These are phyloP conservation scores for Botrytis cinerea DNA, from an alignment of 2,329 filamentous ascomycete species.

Conservation along the genomic window DNA sequence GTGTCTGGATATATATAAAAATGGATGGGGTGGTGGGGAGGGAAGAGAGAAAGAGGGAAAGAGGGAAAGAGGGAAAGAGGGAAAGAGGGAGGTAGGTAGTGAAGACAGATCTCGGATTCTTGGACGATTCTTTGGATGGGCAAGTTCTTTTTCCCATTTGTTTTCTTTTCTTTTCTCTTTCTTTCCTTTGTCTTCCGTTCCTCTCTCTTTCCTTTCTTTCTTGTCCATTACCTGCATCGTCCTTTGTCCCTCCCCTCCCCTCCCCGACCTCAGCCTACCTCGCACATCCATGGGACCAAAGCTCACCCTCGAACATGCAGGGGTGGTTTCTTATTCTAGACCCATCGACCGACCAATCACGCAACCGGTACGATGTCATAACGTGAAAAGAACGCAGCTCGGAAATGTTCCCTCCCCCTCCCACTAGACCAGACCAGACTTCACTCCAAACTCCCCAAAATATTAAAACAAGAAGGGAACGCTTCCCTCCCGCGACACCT, in stretches of 20 bases:
- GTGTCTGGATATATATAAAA: no score
- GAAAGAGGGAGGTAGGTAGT: neutral
- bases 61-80: neutral
- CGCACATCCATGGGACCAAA: neutral
- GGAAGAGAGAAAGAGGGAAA: neutral
- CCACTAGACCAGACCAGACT: neutral
- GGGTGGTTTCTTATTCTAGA: neutral
- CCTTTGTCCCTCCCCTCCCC: no score
- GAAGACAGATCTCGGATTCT: neutral
- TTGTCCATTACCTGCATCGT: no score
- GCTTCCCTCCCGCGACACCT: neutral
- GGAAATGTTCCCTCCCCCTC: neutral
- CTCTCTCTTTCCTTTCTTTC: no score
- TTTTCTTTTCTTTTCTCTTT: no score
- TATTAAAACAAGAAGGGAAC: neutral
- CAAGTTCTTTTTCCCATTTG: no score
- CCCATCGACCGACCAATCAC: neutral
- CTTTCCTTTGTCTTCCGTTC: no score
- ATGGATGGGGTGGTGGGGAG: neutral
- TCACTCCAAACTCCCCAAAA: neutral
- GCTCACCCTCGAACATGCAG: neutral
- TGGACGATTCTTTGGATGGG: neutral
- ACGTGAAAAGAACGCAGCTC: neutral
- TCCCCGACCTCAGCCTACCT: no score
- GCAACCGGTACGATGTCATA: neutral